These are phyloP conservation scores for Aquanectria penicillioides DNA, from an alignment of 2,329 filamentous ascomycete genomes.

Conservation along the genomic window DNA sequence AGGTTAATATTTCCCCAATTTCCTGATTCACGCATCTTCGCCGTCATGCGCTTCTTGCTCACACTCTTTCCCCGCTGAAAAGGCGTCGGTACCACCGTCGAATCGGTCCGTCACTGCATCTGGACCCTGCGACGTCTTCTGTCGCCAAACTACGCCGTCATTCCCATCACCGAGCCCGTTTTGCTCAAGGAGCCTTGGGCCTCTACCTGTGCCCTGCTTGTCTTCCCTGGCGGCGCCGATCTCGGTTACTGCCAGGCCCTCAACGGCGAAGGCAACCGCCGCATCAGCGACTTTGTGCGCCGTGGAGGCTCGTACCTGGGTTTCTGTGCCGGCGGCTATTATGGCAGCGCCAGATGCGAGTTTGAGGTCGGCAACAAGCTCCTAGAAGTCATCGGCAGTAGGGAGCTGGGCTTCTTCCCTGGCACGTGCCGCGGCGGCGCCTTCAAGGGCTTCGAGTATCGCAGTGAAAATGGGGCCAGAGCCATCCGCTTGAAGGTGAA, in stretches of 20 bases:
- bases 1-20: constrained; percentile 61
- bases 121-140: constrained; percentile 87
- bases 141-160: constrained; percentile 91
- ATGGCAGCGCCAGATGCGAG: constrained; percentile 82
- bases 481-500: constrained; percentile 75
- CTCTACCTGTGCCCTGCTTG: constrained; percentile 84
- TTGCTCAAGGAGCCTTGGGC: constrained; percentile 94
- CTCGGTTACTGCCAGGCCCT: constrained; percentile 88
- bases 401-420: constrained; percentile 90
- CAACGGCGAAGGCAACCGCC: constrained; percentile 87
- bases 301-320: constrained; percentile 88
- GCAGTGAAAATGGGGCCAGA: constrained; percentile 84
- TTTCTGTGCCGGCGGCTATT: constrained; percentile 95
- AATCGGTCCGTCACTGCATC: constrained; percentile 90
- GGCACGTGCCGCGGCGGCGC: constrained; percentile 87
- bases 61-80: constrained; percentile 25
- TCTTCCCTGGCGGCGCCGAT: constrained; percentile 95
- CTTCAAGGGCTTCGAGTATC: constrained; percentile 90
- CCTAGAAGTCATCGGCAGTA: constrained; percentile 85
- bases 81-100: constrained; percentile 87
- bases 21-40: background rate
- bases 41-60: background rate
- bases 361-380: constrained; percentile 85
- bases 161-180: constrained; percentile 80
- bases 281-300: constrained; percentile 86